Percentiles rank a stretch among this genome's conserved stretches.
These are phyloP conservation scores for Babesia ovis DNA, from an alignment of 169 alveolate genomes.

Conservation along the genomic window DNA sequence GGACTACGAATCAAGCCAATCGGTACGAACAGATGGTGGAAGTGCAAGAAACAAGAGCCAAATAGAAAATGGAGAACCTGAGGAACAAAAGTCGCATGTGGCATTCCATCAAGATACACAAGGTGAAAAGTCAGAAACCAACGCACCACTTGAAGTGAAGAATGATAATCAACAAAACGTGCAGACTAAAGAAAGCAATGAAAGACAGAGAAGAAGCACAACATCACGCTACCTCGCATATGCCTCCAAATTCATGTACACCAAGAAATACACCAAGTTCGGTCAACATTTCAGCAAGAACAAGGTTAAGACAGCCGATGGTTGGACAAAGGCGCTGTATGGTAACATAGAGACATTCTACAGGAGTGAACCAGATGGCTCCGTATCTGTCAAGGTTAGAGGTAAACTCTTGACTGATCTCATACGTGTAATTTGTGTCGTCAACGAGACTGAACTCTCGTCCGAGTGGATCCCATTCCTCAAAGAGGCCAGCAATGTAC, in stretches of 20 bases:
- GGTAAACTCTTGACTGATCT: conserved; percentile 50
- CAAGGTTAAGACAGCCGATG: conserved; percentile 53
- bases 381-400: conserved; percentile 55
- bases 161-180: background rate
- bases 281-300: conserved; percentile 39
- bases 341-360: conserved; percentile 46
- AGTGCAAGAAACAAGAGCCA: background rate
- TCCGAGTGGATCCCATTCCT: conserved; percentile 66
- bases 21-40: background rate
- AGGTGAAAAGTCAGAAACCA: background rate
- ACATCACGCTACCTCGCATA: background rate
- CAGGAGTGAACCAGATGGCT: conserved; percentile 30
- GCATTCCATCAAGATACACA: background rate
- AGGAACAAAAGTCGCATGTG: background rate
- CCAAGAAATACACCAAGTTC: conserved; percentile 39
- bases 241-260: conserved; percentile 22
- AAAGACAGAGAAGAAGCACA: background rate
- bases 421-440: conserved; percentile 26
- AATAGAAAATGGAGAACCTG: background rate
- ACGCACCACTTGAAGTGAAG: background rate
- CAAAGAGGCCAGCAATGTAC: conserved; percentile 40
- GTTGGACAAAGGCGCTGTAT: conserved; percentile 46
- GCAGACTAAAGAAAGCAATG: background rate
- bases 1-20: conserved; percentile 1
- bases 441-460: conserved; percentile 57